Percentiles rank a stretch among this genome's conserved stretches.
Conservation (phyloP, 148 eudicot species). For the Chenopodium suecicum region DNA sequence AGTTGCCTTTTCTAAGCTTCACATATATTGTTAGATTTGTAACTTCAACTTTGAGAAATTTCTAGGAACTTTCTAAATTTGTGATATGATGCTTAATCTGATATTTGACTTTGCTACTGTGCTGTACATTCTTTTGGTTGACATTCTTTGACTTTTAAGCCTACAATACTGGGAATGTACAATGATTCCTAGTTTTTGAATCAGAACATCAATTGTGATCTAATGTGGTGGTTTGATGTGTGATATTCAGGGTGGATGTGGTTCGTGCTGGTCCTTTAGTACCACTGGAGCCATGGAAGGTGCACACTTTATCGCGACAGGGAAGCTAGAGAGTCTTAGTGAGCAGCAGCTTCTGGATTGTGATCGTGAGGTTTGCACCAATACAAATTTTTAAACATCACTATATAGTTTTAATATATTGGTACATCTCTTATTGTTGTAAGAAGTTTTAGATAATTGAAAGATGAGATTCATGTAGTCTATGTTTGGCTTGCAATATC, state of each 20-base stretch:
- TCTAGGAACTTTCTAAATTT: too few relatives aligned
- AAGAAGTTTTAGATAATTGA: background rate
- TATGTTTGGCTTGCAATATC: background rate
- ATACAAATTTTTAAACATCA: background rate
- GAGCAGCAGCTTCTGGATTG: constrained; percentile 97
- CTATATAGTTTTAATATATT: too few relatives aligned
- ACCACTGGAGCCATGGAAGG: constrained; percentile 97
- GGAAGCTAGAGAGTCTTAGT: constrained; percentile 85
- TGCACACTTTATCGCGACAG: constrained; percentile 76
- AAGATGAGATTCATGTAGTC: background rate
- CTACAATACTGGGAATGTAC: background rate
- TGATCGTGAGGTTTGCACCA: constrained; percentile 75
- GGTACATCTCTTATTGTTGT: background rate
- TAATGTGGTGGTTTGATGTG: background rate
- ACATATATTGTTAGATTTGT: too few relatives aligned
- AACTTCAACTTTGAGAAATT: too few relatives aligned
- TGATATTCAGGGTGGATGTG: constrained; percentile 73
- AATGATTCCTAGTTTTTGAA: background rate
- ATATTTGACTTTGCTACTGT: background rate
- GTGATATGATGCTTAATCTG: too few relatives aligned
- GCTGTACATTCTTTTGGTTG: background rate
- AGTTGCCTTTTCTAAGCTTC: too few relatives aligned
- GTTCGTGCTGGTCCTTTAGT: constrained; percentile 97
- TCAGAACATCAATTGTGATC: background rate
- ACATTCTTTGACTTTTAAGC: background rate